phyloP scores from a whole-genome alignment of 805 yeast genomes.

The Candida insectalens region DNA sequence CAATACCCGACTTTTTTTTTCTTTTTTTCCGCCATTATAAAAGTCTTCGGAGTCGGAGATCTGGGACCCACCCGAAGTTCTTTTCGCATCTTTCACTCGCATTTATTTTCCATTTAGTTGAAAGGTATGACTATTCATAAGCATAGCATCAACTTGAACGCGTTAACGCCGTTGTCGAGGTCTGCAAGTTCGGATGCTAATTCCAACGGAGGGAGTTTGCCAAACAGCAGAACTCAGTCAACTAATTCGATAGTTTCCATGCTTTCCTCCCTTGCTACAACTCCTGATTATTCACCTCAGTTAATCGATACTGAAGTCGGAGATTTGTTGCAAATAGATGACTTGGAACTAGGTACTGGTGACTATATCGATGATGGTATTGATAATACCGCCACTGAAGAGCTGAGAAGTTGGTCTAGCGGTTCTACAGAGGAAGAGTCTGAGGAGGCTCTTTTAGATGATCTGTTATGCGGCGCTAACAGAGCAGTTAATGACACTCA shows the following conservation, averaged over 20 bases:
- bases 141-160: conserved; percentile 6
- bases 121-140: conserved; percentile 16
- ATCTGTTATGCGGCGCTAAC: background rate
- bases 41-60: too few relatives aligned
- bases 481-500: background rate
- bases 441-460: background rate
- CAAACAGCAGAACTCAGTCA: conserved; percentile 12
- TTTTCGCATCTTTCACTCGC: too few relatives aligned
- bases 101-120: background rate
- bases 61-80: too few relatives aligned
- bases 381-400: conserved; percentile 3
- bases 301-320: conserved; percentile 22
- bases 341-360: conserved; percentile 13
- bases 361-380: conserved; percentile 4
- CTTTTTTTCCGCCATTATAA: too few relatives aligned
- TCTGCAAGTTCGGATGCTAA: conserved; percentile 3
- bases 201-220: conserved; percentile 1
- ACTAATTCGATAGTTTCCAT: conserved; percentile 13
- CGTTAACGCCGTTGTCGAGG: conserved; percentile 4
- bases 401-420: conserved; percentile 1
- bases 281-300: conserved; percentile 24
- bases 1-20: too few relatives aligned
- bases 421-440: background rate
- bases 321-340: conserved; percentile 13
- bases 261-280: conserved; percentile 9